phyloP scores from a whole-genome alignment of 2,329 filamentous ascomycete genomes.

The Tolypocladium endophyticum region DNA sequence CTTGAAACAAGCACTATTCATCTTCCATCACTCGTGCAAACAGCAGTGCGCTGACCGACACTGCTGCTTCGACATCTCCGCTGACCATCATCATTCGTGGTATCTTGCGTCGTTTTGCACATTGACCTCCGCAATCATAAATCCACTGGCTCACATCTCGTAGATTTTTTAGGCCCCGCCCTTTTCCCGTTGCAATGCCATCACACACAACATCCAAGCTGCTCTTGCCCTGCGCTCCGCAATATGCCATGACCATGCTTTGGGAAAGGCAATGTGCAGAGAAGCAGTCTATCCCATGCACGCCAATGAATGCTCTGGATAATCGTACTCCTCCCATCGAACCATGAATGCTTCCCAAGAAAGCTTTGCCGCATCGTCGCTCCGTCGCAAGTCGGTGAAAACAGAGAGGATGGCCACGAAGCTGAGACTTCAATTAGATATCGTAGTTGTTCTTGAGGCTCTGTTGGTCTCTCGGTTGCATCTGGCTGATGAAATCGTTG shows the following conservation, averaged over 20 bases:
- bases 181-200: background rate
- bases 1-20: background rate
- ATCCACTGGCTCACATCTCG: background rate
- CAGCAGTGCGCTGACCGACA: background rate
- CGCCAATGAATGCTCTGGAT: background rate
- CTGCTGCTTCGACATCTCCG: background rate
- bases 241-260: constrained; percentile 5
- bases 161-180: background rate
- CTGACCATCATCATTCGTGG: background rate
- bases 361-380: background rate
- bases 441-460: constrained; percentile 37
- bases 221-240: background rate
- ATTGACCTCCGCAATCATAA: background rate
- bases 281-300: constrained; percentile 9
- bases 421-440: constrained; percentile 17
- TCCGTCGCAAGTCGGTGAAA: background rate
- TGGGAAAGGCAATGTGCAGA: constrained; percentile 6
- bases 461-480: constrained; percentile 39
- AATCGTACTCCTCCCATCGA: background rate
- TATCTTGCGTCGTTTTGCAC: background rate
- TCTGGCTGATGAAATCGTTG: constrained; percentile 39
- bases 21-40: background rate
- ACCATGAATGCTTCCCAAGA: background rate
- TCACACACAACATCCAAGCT: background rate
- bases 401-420: background rate